These are phyloP conservation scores for Neofusicoccum ribis DNA, from an alignment of 2,329 filamentous ascomycete species.

Conservation along the genomic window DNA sequence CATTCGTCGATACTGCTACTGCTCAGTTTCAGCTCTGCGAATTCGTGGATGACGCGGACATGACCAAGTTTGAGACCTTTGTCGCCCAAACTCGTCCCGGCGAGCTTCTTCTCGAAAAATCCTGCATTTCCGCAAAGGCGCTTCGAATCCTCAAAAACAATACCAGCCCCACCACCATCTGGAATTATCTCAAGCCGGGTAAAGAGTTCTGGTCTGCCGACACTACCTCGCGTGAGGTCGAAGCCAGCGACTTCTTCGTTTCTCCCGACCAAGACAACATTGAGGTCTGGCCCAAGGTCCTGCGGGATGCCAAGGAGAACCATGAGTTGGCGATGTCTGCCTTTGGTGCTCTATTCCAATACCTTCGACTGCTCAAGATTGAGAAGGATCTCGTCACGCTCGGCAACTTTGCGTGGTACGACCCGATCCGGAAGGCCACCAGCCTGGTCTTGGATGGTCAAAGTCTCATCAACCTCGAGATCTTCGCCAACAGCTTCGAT, in stretches of 20 bases:
- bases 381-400: constrained; percentile 85
- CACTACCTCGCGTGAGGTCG: constrained; percentile 76
- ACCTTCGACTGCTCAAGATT: constrained; percentile 79
- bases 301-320: constrained; percentile 66
- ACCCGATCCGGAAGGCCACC: constrained; percentile 85
- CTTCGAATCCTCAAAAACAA: constrained; percentile 95
- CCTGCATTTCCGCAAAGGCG: constrained; percentile 80
- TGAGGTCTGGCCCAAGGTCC: constrained; percentile 74
- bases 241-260: constrained; percentile 76
- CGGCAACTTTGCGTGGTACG: constrained; percentile 88
- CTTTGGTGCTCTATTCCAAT: constrained; percentile 83
- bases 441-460: constrained; percentile 93
- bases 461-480: constrained; percentile 95
- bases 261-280: constrained; percentile 57
- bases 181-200: constrained; percentile 86
- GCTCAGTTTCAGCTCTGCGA: constrained; percentile 93
- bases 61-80: constrained; percentile 97
- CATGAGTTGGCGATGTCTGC: constrained; percentile 88
- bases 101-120: constrained; percentile 84
- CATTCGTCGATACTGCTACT: constrained; percentile 93
- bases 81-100: constrained; percentile 88
- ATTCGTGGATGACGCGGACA: constrained; percentile 86
- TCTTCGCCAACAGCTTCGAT: constrained; percentile 91
- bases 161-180: constrained; percentile 86
- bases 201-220: constrained; percentile 92